Evolutionary conservation across 805 yeast species (phyloP).

Genomic region (Wickerhamiella hasegawae): DNA sequence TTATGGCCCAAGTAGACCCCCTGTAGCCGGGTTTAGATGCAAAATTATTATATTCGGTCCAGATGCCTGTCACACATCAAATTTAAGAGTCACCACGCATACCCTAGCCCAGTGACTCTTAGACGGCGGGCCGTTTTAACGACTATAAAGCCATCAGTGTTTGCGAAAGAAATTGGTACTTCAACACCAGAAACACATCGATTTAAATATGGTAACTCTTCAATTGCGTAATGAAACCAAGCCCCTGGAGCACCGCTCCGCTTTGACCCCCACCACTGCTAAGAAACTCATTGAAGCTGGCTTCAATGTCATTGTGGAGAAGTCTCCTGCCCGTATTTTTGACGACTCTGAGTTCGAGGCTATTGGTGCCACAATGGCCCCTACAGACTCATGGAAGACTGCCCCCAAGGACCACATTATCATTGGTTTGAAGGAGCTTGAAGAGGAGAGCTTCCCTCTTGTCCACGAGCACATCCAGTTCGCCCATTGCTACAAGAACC

Average conservation of each 20-base stretch:
- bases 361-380: slow-evolving; percentile 79
- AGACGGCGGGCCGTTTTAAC: too few relatives aligned
- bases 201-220: too few relatives aligned
- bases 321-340: slow-evolving; percentile 72
- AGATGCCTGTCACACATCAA: too few relatives aligned
- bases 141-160: too few relatives aligned
- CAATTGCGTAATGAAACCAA: slow-evolving; percentile 95
- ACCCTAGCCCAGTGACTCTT: too few relatives aligned
- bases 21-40: too few relatives aligned
- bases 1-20: too few relatives aligned
- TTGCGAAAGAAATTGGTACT: too few relatives aligned
- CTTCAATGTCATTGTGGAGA: slow-evolving; percentile 77
- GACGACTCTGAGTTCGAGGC: slow-evolving; percentile 52
- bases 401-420: slow-evolving; percentile 88
- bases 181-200: too few relatives aligned
- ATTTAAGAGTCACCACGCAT: too few relatives aligned
- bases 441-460: slow-evolving; percentile 84
- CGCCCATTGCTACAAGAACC: slow-evolving; percentile 97
- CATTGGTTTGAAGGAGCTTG: slow-evolving; percentile 87
- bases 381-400: slow-evolving; percentile 79
- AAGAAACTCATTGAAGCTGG: slow-evolving; percentile 59
- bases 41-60: too few relatives aligned
- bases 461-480: slow-evolving; percentile 94
- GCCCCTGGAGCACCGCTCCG: slow-evolving; percentile 95
- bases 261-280: slow-evolving; percentile 83